A percentile compares a stretch with the other conserved stretches of the same genome.
These are phyloP conservation scores for Globisporangium solare DNA, from an alignment of 352 stramenopile genomes.

Conservation along the genomic window DNA sequence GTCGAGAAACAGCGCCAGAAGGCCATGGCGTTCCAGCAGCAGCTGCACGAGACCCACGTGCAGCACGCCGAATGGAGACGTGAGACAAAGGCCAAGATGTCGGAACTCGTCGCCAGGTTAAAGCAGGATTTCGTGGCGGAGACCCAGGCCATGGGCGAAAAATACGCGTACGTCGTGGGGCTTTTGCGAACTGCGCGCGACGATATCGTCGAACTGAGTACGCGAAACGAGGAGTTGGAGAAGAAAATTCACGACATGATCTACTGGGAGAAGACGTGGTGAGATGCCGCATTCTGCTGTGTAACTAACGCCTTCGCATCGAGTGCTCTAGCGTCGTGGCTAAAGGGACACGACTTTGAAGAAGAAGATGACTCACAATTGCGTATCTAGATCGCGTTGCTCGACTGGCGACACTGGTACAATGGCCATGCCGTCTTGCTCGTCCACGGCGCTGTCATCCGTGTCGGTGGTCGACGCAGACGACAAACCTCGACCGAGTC, in stretches of 20 bases:
- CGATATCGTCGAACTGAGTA: slow-evolving; percentile 53
- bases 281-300: background rate
- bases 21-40: slow-evolving; percentile 49
- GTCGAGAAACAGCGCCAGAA: slow-evolving; percentile 53
- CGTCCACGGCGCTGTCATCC: no score
- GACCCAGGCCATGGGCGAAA: slow-evolving; percentile 40
- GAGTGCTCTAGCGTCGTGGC: no score
- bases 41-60: slow-evolving; percentile 50
- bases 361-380: no score
- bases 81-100: slow-evolving; percentile 38
- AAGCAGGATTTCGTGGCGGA: slow-evolving; percentile 50
- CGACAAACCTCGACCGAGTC: background rate
- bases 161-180: slow-evolving; percentile 40
- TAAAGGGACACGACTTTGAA: no score
- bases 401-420: no score
- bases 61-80: slow-evolving; percentile 54
- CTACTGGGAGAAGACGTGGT: slow-evolving; percentile 35
- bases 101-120: slow-evolving; percentile 40
- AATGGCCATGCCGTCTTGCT: no score
- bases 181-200: slow-evolving; percentile 56
- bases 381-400: no score
- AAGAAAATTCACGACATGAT: slow-evolving; percentile 34
- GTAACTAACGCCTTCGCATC: no score
- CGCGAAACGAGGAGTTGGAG: slow-evolving; percentile 56
- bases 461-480: background rate